Conservation (phyloP, 2,329 filamentous ascomycete genomes). For the Myriosclerotinia duriaeana region DNA sequence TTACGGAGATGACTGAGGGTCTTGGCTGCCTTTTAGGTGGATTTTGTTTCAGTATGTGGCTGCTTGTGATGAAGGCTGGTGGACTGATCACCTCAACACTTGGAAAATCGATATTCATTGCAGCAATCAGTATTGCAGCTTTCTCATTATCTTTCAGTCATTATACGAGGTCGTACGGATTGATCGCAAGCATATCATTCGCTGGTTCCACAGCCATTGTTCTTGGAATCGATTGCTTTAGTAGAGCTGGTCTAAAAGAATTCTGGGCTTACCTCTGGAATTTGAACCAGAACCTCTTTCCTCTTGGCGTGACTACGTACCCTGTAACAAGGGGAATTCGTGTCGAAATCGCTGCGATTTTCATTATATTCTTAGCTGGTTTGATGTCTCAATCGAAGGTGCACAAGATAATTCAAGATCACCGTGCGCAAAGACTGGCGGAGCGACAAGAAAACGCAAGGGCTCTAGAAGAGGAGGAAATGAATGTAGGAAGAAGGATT, state of each 20-base stretch:
- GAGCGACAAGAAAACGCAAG: conserved; percentile 51
- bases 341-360: conserved; percentile 76
- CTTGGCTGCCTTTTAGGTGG: conserved; percentile 59
- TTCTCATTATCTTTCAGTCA: conserved; percentile 78
- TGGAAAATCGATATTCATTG: conserved; percentile 73
- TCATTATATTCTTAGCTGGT: conserved; percentile 73
- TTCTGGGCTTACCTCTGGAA: conserved; percentile 94
- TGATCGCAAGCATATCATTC: conserved; percentile 77
- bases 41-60: conserved; percentile 60
- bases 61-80: conserved; percentile 73
- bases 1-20: conserved; percentile 76
- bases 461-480: conserved; percentile 64
- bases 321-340: conserved; percentile 83
- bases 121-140: conserved; percentile 63
- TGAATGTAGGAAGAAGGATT: conserved; percentile 65
- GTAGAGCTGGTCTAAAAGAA: conserved; percentile 85
- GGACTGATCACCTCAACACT: conserved; percentile 65
- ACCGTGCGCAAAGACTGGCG: conserved; percentile 53
- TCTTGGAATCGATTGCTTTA: conserved; percentile 88
- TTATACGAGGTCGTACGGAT: conserved; percentile 72
- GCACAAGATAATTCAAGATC: conserved; percentile 75
- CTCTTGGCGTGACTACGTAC: conserved; percentile 72
- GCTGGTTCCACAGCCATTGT: conserved; percentile 75
- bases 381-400: conserved; percentile 82
- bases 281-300: conserved; percentile 78